Conservation (phyloP, 148 eudicot species). For the Chenopodium formosanum region DNA sequence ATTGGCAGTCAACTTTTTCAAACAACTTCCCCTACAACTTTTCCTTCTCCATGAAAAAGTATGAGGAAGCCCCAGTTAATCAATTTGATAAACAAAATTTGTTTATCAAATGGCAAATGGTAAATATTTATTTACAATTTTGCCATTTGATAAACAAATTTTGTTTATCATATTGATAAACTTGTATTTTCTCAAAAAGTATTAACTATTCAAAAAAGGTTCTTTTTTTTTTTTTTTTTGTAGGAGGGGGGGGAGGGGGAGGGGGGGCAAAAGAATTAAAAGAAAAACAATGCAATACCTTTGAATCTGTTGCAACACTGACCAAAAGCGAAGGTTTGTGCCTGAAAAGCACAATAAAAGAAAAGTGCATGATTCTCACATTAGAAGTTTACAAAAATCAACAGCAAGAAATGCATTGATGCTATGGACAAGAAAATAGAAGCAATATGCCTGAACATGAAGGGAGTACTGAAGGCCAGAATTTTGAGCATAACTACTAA, state of each 20-base stretch:
- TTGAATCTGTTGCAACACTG: conserved; percentile 69
- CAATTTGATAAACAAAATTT: no score
- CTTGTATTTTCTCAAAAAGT: no score
- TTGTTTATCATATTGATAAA: no score
- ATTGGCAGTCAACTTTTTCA: not conserved
- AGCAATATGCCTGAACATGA: not conserved
- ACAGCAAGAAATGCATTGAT: not conserved
- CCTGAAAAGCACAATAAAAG: conserved; percentile 44
- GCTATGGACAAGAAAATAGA: not conserved
- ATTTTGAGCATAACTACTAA: not conserved
- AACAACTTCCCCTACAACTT: not conserved
- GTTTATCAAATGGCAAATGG: no score
- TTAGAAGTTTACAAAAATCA: not conserved
- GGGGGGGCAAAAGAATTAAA: not conserved
- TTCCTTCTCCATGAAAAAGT: not conserved
- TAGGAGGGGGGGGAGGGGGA: no score
- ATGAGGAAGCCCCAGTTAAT: not conserved
- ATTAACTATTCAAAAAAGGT: not conserved
- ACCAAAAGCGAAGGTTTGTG: conserved; percentile 69
- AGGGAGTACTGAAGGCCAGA: not conserved
- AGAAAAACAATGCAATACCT: conserved; percentile 40
- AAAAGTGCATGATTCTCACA: not conserved
- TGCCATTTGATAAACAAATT: no score
- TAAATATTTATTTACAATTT: no score
- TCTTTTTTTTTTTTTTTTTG: not conserved